A percentile compares a stretch with the other conserved stretches of the same genome.
Conservation (phyloP, 306 rosid species). For the Glycine tomentella region DNA sequence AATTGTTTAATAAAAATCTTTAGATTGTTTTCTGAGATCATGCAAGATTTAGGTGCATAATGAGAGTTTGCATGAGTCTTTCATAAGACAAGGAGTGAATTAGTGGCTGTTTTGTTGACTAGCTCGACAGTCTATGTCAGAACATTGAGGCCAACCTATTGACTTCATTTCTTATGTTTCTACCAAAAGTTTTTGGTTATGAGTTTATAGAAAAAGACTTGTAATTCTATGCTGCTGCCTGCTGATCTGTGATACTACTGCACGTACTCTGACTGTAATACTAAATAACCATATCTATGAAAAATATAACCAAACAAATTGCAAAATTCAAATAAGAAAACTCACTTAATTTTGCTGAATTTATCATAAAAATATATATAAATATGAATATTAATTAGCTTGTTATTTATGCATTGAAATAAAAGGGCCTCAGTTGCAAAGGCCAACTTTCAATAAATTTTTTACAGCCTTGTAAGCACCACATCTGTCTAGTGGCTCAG, state of each 20-base stretch:
- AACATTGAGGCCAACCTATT: slow-evolving; percentile 30
- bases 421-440: too few relatives aligned
- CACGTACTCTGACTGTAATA: background rate
- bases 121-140: background rate
- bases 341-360: too few relatives aligned
- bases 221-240: slow-evolving; percentile 33
- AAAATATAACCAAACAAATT: too few relatives aligned
- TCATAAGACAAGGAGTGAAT: slow-evolving; percentile 34
- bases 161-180: slow-evolving; percentile 20
- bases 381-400: too few relatives aligned
- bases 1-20: background rate
- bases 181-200: slow-evolving; percentile 26
- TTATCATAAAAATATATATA: too few relatives aligned
- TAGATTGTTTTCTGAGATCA: slow-evolving; percentile 19
- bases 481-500: too few relatives aligned
- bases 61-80: background rate
- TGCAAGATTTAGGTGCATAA: slow-evolving; percentile 9
- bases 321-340: too few relatives aligned
- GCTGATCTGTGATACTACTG: slow-evolving; percentile 28
- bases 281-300: too few relatives aligned
- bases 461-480: too few relatives aligned
- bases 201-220: slow-evolving; percentile 33
- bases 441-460: too few relatives aligned
- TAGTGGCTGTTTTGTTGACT: slow-evolving; percentile 8
- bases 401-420: too few relatives aligned